phyloP scores from a whole-genome alignment of 805 yeast species.

The Kuraishia cidri region DNA sequence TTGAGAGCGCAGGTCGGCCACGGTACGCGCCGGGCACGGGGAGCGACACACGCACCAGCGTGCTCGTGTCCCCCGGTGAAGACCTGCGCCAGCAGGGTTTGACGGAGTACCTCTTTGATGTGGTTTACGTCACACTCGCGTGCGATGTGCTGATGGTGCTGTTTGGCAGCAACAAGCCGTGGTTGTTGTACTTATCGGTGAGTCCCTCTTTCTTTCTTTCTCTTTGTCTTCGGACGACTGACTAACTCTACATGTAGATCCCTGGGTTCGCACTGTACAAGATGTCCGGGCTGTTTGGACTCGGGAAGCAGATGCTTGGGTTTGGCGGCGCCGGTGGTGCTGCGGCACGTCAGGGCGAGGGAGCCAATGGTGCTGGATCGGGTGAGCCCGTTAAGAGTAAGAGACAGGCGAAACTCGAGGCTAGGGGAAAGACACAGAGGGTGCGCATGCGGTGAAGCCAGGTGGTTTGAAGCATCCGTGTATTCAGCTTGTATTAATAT shows the following conservation, averaged over 20 bases:
- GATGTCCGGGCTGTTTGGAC: constrained; percentile 13
- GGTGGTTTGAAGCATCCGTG: too few species aligned
- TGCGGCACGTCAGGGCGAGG: too few species aligned
- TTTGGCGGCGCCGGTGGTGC: constrained; percentile 8
- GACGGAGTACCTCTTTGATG: constrained; percentile 66
- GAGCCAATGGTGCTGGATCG: constrained; percentile 2
- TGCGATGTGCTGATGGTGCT: constrained; percentile 43
- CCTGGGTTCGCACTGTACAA: constrained; percentile 47
- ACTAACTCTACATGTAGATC: constrained; percentile 13
- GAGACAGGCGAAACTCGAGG: constrained; percentile 30
- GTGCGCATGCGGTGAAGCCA: too few species aligned
- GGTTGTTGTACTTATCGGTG: constrained; percentile 40
- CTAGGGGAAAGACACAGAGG: constrained; percentile 8
- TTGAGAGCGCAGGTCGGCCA: constrained; percentile 61
- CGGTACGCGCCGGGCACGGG: constrained; percentile 21
- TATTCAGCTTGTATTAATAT: too few species aligned
- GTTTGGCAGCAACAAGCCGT: constrained; percentile 49
- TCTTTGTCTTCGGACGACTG: background rate
- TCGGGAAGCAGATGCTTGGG: constrained; percentile 10
- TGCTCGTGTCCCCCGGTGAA: constrained; percentile 43
- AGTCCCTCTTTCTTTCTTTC: constrained; percentile 4
- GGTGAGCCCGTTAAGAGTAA: constrained; percentile 16
- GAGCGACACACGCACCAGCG: constrained; percentile 28
- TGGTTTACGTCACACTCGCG: constrained; percentile 56
- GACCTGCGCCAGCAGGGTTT: constrained; percentile 57